Base-by-base conservation (phyloP, 805 yeast genomes). In the Saccharomycodes ludwigii region DNA sequence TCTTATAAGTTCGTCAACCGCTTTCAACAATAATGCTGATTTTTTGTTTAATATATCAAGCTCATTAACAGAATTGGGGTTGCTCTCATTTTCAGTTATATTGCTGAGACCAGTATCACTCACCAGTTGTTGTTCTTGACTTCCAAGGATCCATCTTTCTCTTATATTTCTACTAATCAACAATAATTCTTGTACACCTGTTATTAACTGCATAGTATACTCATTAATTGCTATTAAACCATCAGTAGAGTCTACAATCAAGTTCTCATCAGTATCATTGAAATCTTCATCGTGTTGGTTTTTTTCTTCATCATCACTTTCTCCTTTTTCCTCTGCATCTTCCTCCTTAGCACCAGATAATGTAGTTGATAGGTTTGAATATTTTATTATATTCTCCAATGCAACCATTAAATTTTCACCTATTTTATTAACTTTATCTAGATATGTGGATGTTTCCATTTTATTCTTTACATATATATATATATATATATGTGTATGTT, bases 101-200 rank as follows among this genome's bases (percentile, higher is more conserved):
- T n/a, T n/a, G n/a, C n/a, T n/a, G n/a, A n/a, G n/a, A n/a, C n/a
- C n/a, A n/a, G n/a, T n/a, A n/a, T n/a, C n/a, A n/a, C n/a, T n/a
- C n/a, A n/a, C n/a, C n/a, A n/a, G n/a, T n/a, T n/a, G n/a, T n/a
- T n/a, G n/a, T n/a, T n/a, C n/a, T n/a, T n/a, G n/a, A n/a, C n/a
- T n/a, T 42, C 48, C 34, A n/a, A 55, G 30, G 23, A 54, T 32
- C 60, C 60, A 55, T 24, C 46, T 51, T 37, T 55, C 60, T 20
- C 54, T 44, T 18, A 55, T 46, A 15, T 35, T 40, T 21, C 58
- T 44, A 4, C 58, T 52, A 20, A 54, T 40, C 7, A 48, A 43
- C 27, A 55, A 31, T 17, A 55, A 40, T 25, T 55, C 60, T 36
- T 54, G 56, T 4, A 55, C 41, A 9, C 56, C 54, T 33, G 44